Evolutionary conservation across 768 basidiomycete genomes (phyloP), one percentile per base, ranked within the genome.

Genomic region (Tulasnella sp.): DNA sequence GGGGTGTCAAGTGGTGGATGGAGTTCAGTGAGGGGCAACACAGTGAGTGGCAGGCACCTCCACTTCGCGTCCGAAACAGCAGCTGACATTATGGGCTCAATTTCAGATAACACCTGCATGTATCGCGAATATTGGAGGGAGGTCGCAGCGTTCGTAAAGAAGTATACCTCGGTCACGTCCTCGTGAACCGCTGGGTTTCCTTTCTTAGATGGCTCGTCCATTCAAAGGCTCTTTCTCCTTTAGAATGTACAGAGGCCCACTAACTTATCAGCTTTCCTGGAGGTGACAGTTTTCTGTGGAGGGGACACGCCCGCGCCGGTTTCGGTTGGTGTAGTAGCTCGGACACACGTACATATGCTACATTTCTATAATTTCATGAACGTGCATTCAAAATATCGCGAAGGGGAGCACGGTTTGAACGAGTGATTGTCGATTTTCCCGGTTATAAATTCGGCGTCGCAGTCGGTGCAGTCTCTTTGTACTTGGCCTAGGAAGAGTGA

Each of bases 91-190:
- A 11, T 50, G n/a, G 34, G 11, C 72, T 3, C 40, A 11, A 16
- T 24, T 46, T 14, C 60, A 83, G 82, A 87, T 83, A 86, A 87
- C 83, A 88, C 87, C 6, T 87, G 85, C 80, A 42, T 85, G 22
- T 84, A 85, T 64, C 84, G 84, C n/a, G 84, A 83, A 20, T 88
- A 88, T 82, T 88, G 86, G 85, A 81, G 82, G 42, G 85, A 84
- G 42, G 83, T 87, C 20, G 81, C 80, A 6, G 81, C 84, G 7
- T 87, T 86, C 83, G 75, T 87, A 31, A 69, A 60, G 37, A 20
- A 74, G 37, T 80, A 75, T 42, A 69, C 64, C 9, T 69, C 64
- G 16, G 18, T 69, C 31, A 69, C 64, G 11, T 69, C 64, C 0
- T 69, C 64, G 64, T 69, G 34, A 37, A 20, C 64, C 31, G 0